These are phyloP conservation scores for Auricularia heimuer DNA, from an alignment of 768 basidiomycete genomes.

Conservation along the genomic window DNA sequence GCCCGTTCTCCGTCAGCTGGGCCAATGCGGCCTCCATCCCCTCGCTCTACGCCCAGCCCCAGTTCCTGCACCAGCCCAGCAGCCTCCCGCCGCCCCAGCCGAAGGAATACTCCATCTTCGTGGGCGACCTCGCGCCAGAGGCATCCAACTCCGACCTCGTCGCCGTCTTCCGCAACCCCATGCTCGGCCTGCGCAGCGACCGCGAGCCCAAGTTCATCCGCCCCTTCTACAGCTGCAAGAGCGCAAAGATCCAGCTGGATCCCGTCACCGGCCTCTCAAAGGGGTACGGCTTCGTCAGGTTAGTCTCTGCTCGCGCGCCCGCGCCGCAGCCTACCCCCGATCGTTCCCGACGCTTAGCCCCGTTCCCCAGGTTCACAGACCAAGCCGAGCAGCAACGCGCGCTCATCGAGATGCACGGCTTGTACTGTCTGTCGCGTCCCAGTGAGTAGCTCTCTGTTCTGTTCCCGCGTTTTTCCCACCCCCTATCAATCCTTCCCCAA, in stretches of 20 bases:
- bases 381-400: slow-evolving; percentile 85
- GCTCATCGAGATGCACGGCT: slow-evolving; percentile 82
- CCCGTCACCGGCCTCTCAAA: slow-evolving; percentile 81
- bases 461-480: slow-evolving; percentile 1
- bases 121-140: slow-evolving; percentile 87
- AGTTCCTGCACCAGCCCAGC: slow-evolving; percentile 11
- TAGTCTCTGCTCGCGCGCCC: slow-evolving; percentile 14
- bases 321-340: slow-evolving; percentile 7
- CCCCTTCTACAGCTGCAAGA: slow-evolving; percentile 86
- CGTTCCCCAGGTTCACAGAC: slow-evolving; percentile 61
- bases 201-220: slow-evolving; percentile 82
- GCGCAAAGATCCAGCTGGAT: slow-evolving; percentile 92
- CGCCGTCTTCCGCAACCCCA: slow-evolving; percentile 83
- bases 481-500: not conserved
- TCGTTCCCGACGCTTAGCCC: not conserved
- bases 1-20: slow-evolving; percentile 78
- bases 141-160: slow-evolving; percentile 95
- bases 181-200: slow-evolving; percentile 74
- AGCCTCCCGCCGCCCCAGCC: slow-evolving; percentile 37
- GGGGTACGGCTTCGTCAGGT: slow-evolving; percentile 91
- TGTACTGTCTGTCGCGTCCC: slow-evolving; percentile 81
- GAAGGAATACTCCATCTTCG: slow-evolving; percentile 90
- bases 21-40: slow-evolving; percentile 23
- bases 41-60: slow-evolving; percentile 25
- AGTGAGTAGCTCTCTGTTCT: slow-evolving; percentile 40